Evolutionary conservation across 2,329 filamentous ascomycete species (phyloP).

Genomic region (Cordyceps cicadae): DNA sequence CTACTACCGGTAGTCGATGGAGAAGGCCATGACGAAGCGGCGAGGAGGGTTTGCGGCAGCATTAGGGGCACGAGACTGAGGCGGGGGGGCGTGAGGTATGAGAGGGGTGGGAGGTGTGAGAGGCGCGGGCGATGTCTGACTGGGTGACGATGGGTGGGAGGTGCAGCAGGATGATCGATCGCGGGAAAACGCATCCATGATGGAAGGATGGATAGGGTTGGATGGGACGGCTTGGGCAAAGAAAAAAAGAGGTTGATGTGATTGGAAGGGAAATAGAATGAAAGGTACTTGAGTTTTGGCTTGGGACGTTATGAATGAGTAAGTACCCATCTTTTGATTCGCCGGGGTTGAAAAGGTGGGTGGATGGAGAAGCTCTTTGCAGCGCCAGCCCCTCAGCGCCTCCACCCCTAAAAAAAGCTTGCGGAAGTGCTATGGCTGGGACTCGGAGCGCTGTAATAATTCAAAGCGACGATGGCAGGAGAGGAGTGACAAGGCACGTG

Average conservation of each 20-base stretch:
- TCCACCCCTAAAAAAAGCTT: neutral
- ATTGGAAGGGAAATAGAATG: neutral
- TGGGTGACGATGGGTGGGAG: neutral
- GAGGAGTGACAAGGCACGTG: neutral
- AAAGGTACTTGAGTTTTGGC: neutral
- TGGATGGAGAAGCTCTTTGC: neutral
- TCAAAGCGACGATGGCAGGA: too few relatives aligned
- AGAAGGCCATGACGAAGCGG: neutral
- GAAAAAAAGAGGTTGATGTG: neutral
- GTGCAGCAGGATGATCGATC: slow-evolving; percentile 1
- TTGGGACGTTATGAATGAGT: neutral
- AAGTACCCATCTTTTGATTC: neutral
- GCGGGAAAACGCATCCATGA: neutral
- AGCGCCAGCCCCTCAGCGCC: neutral
- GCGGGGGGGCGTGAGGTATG: neutral
- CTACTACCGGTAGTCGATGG: neutral
- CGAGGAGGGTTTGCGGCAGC: neutral
- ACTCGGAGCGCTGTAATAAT: too few relatives aligned
- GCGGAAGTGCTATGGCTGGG: neutral
- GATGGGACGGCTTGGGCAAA: neutral
- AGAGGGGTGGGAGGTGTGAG: neutral
- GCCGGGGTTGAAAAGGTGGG: neutral
- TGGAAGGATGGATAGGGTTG: neutral
- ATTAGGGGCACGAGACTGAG: neutral
- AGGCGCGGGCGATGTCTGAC: neutral